phyloP scores from a whole-genome alignment of 1,284 basidiomycete genomes.

The Austroboletus novae-zelandiae region DNA sequence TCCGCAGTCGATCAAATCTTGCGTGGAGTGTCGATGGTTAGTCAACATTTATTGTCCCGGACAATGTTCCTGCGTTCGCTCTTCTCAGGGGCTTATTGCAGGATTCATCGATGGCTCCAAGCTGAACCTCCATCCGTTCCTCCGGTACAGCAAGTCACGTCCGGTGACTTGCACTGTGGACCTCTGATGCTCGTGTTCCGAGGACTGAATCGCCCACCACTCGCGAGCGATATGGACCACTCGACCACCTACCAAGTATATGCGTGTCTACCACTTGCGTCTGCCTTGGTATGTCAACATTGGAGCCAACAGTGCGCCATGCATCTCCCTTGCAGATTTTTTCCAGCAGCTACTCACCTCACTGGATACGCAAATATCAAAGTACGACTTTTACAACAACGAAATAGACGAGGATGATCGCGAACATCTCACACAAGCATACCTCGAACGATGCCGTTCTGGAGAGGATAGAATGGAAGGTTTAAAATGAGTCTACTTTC shows the following conservation, averaged over 20 bases:
- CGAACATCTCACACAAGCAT: constrained; percentile 31
- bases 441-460: constrained; percentile 36
- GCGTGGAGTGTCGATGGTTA: constrained; percentile 16
- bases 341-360: constrained; percentile 39
- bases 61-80: neutral
- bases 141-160: constrained; percentile 23
- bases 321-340: constrained; percentile 54
- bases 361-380: constrained; percentile 29
- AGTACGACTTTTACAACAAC: constrained; percentile 38
- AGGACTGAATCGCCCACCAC: constrained; percentile 34
- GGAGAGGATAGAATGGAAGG: constrained; percentile 22
- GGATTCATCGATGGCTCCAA: constrained; percentile 27
- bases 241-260: constrained; percentile 43
- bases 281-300: constrained; percentile 62
- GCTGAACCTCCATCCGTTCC: constrained; percentile 24
- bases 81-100: neutral
- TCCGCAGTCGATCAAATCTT: constrained; percentile 25
- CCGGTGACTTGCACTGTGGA: constrained; percentile 37
- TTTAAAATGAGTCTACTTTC: constrained; percentile 29
- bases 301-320: constrained; percentile 39
- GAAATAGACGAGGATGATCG: constrained; percentile 38
- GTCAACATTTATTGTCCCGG: neutral
- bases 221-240: constrained; percentile 41
- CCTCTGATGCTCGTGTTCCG: constrained; percentile 40
- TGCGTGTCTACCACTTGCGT: constrained; percentile 49